Evolutionary conservation across 345 rosid genomes (phyloP), one percentile per base, ranked within the genome.

Genomic region (Syzygium oleosum): DNA sequence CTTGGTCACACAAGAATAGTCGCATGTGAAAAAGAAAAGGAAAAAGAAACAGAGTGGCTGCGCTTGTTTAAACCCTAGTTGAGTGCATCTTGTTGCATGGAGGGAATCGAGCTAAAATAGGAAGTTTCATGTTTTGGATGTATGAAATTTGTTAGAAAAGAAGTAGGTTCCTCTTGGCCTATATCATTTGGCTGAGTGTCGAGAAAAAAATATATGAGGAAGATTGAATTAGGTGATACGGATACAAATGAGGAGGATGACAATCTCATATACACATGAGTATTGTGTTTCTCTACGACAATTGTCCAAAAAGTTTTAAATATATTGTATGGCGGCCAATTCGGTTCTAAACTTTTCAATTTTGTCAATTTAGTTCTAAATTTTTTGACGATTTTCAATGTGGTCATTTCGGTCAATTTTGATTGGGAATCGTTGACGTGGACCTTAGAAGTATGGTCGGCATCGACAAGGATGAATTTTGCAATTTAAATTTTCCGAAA

Each of bases 361-460:
- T 63, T 29, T 1, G 2, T 1, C 7, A 29, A 29, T 65, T 7
- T 65, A 65, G 7, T 31, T 0, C 0, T 29, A 65, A 29, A 29
- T 7, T 12, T 59, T 59, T 59, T 27, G 1, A 59, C 0, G 1
- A 68, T 68, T 31, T 68, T 0, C 0, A 0, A 17, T 31, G 2
- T 68, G 16, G 41, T 68, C 21, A 31, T 16, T 68, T 2, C 2
- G 1, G 8, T 68, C 2, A 34, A 31, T 31, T 68, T 68, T 68
- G 19, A 1, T 0, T 0, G 2, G 4, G 16, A 15, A 65, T 7
- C 4, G 0, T 3, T 65, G 12, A 65, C 8, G 9, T 31, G 1
- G 0, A 65, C 4, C 9, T 15, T 4, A 16, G 11, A 3, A 41
- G 3, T 1, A 31, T 0, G 1, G 1, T 4, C 0, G 0, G 11